Evolutionary conservation across 1,284 basidiomycete species (phyloP), one percentile per base, ranked within the genome.

Genomic region (Fomitiporia mediterranea): DNA sequence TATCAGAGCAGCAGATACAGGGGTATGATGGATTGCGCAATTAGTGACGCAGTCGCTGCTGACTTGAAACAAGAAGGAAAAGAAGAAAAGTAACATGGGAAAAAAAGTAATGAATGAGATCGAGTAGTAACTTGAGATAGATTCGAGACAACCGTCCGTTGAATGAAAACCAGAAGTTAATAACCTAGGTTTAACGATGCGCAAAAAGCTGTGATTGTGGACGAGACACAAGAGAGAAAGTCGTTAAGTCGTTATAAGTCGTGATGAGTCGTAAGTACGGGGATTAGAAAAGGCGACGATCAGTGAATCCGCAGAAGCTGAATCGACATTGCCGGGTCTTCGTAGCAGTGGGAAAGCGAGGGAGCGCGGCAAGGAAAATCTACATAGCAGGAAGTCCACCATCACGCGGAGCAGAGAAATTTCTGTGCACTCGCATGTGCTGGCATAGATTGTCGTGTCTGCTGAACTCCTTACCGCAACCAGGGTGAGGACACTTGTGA

Each of bases 371-470:
- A n/a, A n/a, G n/a, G n/a, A n/a, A n/a, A n/a, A n/a, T 13, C 25
- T 28, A 30, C 44, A 46, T 15, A 9, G 9, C 7, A 9, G 30
- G 34, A n/a, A 55, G 35, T 17, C 57, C 57, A 15, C 57, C 57
- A 38, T 59, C 57, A 32, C 53, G 53, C 42, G 57, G 60, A 60
- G 61, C 58, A 23, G 73, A 60, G 75, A 74, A 65, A 70, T 77
- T 82, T 65, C 79, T 77, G 71, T 91, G 88, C 35, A 90, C 78
- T 28, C 85, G 81, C 66, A 89, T 84, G 65, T 91, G 89, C 69
- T 90, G 87, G 34, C 83, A 82, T 28, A 93, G 79, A 66, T 94
- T 94, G 68, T 94, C 91, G 65, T 90, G 88, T 50, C 91, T 78
- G 68, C 86, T 89, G 67, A 94, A 94, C 60, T 83, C 82, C 74